These are phyloP conservation scores for Leccinum disarticulatum DNA, from an alignment of 768 basidiomycete species.

Conservation along the genomic window DNA sequence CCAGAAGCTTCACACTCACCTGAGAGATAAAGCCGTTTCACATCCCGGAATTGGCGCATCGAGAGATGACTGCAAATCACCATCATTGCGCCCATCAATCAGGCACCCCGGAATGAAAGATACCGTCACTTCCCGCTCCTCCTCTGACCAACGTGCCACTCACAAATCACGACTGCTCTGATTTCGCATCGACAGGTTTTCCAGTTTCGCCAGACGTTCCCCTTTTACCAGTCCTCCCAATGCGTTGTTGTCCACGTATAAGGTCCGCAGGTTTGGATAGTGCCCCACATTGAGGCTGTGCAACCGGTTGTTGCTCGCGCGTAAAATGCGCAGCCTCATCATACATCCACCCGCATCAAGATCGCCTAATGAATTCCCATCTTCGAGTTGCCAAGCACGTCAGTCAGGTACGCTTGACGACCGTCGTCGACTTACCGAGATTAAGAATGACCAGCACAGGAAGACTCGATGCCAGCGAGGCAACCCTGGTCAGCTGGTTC, in stretches of 20 bases:
- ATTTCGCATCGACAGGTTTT: conserved; percentile 89
- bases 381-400: conserved; percentile 40
- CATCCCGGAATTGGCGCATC: conserved; percentile 78
- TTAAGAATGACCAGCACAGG: conserved; percentile 71
- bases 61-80: conserved; percentile 41
- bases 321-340: conserved; percentile 77
- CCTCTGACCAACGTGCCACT: conserved; percentile 38
- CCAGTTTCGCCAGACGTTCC: conserved; percentile 66
- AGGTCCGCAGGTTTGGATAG: conserved; percentile 75
- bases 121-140: conserved; percentile 36
- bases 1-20: conserved; percentile 51
- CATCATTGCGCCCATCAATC: conserved; percentile 35
- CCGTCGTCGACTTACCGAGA: conserved; percentile 61
- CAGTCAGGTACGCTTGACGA: conserved; percentile 16
- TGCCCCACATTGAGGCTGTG: conserved; percentile 58
- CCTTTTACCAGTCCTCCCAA: conserved; percentile 52
- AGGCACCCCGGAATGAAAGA: conserved; percentile 39
- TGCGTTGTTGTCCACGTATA: conserved; percentile 89
- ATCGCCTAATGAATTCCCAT: conserved; percentile 64
- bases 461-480: conserved; percentile 56
- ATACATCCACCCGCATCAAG: conserved; percentile 57
- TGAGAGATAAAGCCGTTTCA: conserved; percentile 92
- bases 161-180: conserved; percentile 77
- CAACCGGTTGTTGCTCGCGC: conserved; percentile 81
- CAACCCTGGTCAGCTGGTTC: conserved; percentile 62